Conservation (phyloP, 2,329 filamentous ascomycete species). For the Cladosporium sp. region DNA sequence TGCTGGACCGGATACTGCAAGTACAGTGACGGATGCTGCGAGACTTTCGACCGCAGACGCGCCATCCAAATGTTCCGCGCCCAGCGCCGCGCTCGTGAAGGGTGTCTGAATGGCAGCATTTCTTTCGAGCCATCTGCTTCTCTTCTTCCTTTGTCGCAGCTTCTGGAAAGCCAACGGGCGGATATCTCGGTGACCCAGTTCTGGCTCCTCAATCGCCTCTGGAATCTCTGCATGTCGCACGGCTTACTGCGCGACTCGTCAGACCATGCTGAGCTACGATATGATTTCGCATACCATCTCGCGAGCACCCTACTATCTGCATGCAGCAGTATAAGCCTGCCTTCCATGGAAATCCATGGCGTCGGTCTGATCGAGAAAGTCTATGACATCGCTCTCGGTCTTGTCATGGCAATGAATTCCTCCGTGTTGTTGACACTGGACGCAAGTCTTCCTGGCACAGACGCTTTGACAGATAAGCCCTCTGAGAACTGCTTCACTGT, state of each 20-base stretch:
- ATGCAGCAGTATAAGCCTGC: constrained; percentile 29
- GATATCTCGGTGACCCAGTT: constrained; percentile 41
- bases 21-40: constrained; percentile 25
- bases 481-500: constrained; percentile 1
- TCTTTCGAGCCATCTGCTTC: constrained; percentile 34
- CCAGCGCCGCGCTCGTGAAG: constrained; percentile 21
- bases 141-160: constrained; percentile 18
- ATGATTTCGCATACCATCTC: constrained; percentile 33
- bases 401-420: constrained; percentile 21
- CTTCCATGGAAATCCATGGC: constrained; percentile 40
- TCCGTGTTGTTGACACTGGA: constrained; percentile 18
- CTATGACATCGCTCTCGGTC: constrained; percentile 33
- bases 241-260: constrained; percentile 33
- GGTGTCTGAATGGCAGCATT: constrained; percentile 34
- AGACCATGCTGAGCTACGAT: constrained; percentile 35
- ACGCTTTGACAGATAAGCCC: constrained; percentile 15
- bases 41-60: constrained; percentile 33
- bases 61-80: constrained; percentile 31
- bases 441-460: constrained; percentile 9
- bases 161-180: constrained; percentile 38
- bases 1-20: constrained; percentile 41
- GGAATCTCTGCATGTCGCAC: constrained; percentile 39
- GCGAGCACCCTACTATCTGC: constrained; percentile 33
- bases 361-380: constrained; percentile 38
- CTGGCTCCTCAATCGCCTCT: constrained; percentile 41